Percentiles rank a stretch among this genome's conserved stretches.
These are phyloP conservation scores for Populus nigra DNA, from an alignment of 345 rosid species.

Conservation along the genomic window DNA sequence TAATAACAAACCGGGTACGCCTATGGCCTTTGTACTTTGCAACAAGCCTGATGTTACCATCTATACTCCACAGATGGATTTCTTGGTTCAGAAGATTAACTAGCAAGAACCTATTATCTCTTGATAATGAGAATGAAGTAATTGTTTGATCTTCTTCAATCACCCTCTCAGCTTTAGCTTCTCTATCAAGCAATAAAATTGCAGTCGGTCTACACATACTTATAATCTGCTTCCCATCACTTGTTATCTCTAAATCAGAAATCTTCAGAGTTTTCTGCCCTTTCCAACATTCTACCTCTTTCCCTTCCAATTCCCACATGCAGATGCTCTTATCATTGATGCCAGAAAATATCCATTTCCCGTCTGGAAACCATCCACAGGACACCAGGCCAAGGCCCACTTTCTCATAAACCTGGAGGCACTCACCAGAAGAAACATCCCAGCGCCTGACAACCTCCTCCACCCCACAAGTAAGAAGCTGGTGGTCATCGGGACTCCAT, in stretches of 20 bases:
- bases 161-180: slow-evolving; percentile 44
- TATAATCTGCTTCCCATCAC: slow-evolving; percentile 63
- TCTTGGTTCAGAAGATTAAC: slow-evolving; percentile 64
- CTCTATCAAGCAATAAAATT: slow-evolving; percentile 56
- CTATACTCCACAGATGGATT: slow-evolving; percentile 69
- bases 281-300: slow-evolving; percentile 66
- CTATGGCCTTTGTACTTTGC: slow-evolving; percentile 61
- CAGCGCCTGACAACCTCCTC: slow-evolving; percentile 64
- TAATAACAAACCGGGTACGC: slow-evolving; percentile 53
- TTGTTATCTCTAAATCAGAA: slow-evolving; percentile 62
- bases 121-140: slow-evolving; percentile 65
- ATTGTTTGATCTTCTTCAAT: slow-evolving; percentile 62
- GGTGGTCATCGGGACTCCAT: slow-evolving; percentile 63
- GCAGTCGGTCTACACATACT: slow-evolving; percentile 52
- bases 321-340: slow-evolving; percentile 60
- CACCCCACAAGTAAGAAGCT: slow-evolving; percentile 66
- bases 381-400: slow-evolving; percentile 50
- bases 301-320: slow-evolving; percentile 71
- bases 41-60: slow-evolving; percentile 48
- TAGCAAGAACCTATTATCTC: slow-evolving; percentile 52
- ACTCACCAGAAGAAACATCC: slow-evolving; percentile 60
- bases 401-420: slow-evolving; percentile 54
- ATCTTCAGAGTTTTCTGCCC: slow-evolving; percentile 54
- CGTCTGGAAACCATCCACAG: slow-evolving; percentile 69
- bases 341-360: slow-evolving; percentile 51